These are phyloP conservation scores for Neurospora sp. DNA, from an alignment of 495 filamentous ascomycete genomes.

Conservation along the genomic window DNA sequence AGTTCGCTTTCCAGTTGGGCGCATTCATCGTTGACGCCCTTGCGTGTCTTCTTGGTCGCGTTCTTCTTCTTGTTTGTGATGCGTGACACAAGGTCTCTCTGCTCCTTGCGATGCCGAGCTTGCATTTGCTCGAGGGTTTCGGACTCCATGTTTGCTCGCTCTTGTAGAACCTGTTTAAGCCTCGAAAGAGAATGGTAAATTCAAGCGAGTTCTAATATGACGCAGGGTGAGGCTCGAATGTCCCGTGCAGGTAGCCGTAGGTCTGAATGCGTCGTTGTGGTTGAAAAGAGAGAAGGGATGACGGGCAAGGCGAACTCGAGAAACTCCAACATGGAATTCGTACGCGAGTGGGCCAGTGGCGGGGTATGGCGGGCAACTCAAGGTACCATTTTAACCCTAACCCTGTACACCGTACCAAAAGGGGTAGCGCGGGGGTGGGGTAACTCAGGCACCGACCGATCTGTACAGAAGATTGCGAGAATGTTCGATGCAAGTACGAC, in stretches of 20 bases:
- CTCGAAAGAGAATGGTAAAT: not conserved
- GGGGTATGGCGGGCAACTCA: not conserved
- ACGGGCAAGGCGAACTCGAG: not conserved
- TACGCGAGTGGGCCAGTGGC: not conserved
- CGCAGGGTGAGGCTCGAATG: not conserved
- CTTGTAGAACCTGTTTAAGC: not conserved
- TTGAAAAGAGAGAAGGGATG: not conserved
- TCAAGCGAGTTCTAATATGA: not conserved
- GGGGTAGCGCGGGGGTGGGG: not conserved
- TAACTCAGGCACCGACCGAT: not conserved
- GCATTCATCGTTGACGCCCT: conserved; percentile 78
- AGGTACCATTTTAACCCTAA: not conserved
- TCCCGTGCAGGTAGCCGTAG: not conserved
- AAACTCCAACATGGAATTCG: not conserved
- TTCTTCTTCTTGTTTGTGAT: conserved; percentile 93
- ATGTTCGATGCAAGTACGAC: not conserved
- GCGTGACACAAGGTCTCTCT: conserved; percentile 69
- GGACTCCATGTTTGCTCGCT: conserved; percentile 13
- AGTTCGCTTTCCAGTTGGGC: conserved; percentile 59
- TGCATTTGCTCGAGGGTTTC: conserved; percentile 62
- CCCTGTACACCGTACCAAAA: not conserved
- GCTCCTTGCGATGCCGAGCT: conserved; percentile 77
- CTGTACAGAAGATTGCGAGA: not conserved
- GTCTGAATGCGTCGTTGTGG: not conserved
- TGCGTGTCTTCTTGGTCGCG: conserved; percentile 91